Base-by-base conservation (phyloP, 2,329 filamentous ascomycete genomes). In the Aspergillus brasiliensis region DNA sequence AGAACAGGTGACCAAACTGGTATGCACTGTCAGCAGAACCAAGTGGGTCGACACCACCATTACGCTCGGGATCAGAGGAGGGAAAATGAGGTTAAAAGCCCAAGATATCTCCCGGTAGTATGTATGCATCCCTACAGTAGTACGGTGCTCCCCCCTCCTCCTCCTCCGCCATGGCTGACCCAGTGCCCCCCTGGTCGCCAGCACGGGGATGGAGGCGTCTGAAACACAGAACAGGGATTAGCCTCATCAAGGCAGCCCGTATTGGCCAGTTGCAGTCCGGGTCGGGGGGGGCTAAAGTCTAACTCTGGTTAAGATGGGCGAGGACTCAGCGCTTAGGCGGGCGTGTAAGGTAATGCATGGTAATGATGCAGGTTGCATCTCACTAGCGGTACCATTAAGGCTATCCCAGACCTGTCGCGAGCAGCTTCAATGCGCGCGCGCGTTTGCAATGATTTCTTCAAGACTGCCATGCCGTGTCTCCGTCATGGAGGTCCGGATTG, bases 1-100 rank as follows among this genome's bases (percentile, higher is more conserved):
- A 31, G 57, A 62, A 55, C 65, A 67, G 63, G 62, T 67, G 65
- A 67, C 65, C 60, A 59, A 64, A 62, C 11, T 51, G 38, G 25
- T 58, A 65, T 67, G 65, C 65, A 65, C n/a, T 64, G 65, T 67
- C 65, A 67, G 63, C 65, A 58, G 37, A 42, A 38, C 58, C 37
- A 59, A 62, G 65, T 64, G 65, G 63, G 59, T 60, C 49, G 40
- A 51, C 49, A 54, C 55, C 55, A 42, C 46, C 53, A 47, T 54
- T 51, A 55, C 38, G 25, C 10, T 55, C 52, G 21, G 27, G 52
- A 40, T 42, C 23, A 55, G 23, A 38, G 19, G 19, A 38, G 8
- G 23, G 3, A 37, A 13, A 23, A 46, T 10, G 46, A 49, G 46
- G 46, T 49, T 49, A 49, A 52, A 34, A 31, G 19, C 34, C 49